Evolutionary conservation across 441 rosid species (phyloP).

Genomic region (Euphorbia corollata): DNA sequence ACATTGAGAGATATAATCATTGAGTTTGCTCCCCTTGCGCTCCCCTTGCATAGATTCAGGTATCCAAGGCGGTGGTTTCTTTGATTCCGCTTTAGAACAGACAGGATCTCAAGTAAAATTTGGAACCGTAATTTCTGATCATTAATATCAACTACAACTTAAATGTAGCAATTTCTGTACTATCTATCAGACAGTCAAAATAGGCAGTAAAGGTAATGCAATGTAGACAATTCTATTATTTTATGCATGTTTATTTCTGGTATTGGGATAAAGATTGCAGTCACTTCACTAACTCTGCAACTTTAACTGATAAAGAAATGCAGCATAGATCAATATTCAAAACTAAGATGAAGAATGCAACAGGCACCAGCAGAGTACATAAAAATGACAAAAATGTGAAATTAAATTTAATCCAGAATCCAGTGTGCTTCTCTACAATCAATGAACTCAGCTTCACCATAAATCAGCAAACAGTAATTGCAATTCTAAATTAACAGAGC

Average conservation of each 20-base stretch:
- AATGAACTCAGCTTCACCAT: neutral
- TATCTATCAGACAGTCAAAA: neutral
- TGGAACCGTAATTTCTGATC: slow-evolving; percentile 30
- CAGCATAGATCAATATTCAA: too few relatives aligned
- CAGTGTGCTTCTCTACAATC: too few relatives aligned
- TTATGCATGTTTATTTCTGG: too few relatives aligned
- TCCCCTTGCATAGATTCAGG: slow-evolving; percentile 31
- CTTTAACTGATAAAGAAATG: too few relatives aligned
- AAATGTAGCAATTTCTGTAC: neutral
- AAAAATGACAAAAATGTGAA: too few relatives aligned
- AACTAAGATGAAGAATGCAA: too few relatives aligned
- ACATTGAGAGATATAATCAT: slow-evolving; percentile 30
- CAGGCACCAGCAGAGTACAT: neutral
- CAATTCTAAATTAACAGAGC: neutral
- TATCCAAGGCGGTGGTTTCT: slow-evolving; percentile 36
- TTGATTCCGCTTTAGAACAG: slow-evolving; percentile 38
- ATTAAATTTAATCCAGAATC: too few relatives aligned
- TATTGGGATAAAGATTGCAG: too few relatives aligned
- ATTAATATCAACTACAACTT: slow-evolving; percentile 6
- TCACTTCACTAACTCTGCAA: too few relatives aligned
- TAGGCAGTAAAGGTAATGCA: neutral
- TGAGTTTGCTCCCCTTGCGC: slow-evolving; percentile 45
- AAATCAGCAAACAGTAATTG: neutral
- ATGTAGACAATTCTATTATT: neutral
- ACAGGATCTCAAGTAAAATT: slow-evolving; percentile 31